A percentile compares a stretch with the other conserved stretches of the same genome.
Conservation (phyloP, 2,329 filamentous ascomycete genomes). For the Alternaria gaisen region DNA sequence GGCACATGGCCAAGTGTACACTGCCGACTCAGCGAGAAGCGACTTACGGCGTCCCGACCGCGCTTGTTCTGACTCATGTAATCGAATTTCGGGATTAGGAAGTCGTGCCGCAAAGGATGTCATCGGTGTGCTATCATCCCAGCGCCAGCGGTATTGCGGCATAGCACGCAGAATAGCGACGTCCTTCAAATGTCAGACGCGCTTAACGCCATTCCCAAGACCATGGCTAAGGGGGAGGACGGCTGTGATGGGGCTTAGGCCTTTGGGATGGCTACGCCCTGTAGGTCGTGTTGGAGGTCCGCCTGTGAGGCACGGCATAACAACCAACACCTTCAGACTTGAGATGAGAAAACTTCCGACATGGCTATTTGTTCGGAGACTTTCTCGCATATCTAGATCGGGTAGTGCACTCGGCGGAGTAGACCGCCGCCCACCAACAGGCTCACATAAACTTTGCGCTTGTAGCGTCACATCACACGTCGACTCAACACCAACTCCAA, state of each 20-base stretch:
- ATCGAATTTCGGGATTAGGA: neutral
- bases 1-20: neutral
- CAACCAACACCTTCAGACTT: neutral
- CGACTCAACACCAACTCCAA: neutral
- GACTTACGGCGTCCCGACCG: neutral
- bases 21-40: conserved; percentile 1
- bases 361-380: conserved; percentile 1
- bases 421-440: neutral
- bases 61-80: conserved; percentile 4
- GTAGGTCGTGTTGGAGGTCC: neutral
- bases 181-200: neutral
- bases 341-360: neutral
- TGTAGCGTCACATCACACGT: neutral
- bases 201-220: conserved; percentile 1
- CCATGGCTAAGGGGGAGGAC: conserved; percentile 1
- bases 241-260: neutral
- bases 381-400: neutral
- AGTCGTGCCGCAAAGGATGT: neutral
- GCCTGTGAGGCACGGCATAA: neutral
- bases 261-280: neutral
- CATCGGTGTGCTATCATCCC: conserved; percentile 1
- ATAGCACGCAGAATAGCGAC: neutral
- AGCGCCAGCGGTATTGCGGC: neutral
- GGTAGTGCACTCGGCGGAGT: neutral
- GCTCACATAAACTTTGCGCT: neutral